Evolutionary conservation across 257 asterid genomes (phyloP), one percentile per base, ranked within the genome.

Genomic region (Rubia yunnanensis): DNA sequence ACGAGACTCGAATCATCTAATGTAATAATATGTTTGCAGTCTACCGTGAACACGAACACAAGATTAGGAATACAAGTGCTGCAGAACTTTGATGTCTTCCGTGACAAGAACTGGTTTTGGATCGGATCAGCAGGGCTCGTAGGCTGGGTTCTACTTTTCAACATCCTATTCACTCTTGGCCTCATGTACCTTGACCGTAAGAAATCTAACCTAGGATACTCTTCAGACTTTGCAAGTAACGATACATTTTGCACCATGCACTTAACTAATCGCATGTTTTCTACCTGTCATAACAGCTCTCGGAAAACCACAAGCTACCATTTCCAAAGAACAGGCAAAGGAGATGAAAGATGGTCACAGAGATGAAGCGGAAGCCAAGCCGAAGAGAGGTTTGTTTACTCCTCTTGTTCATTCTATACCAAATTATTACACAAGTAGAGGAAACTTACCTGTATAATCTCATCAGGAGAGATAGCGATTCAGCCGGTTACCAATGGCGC

Each of bases 281-380:
- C 5, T 31, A 20, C 28, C 36, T 26, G 60, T 30, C 50, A 41
- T 52, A 55, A 78, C 64, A 89, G 99, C 96, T 74, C 82, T 79
- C 4, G 95, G 92, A 61, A 86, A 83, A 75, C 94, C 95, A 67
- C 96, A 87, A 80, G 96, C 96, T 57, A 80, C 80, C 73, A 81
- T 92, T 74, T 86, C 99, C 22, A 86, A 92, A 70, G 96, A 89
- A 79, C 83, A 84, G 63, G 96, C 91, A 27, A 78, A 72, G 70
- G 88, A 84, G 70, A 85, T 86, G 86, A 89, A 84, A 69, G 68
- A 28, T 11, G 81, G 71, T 1, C 65, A 80, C 82, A 15, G 76
- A 66, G 91, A 78, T 54, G 67, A 72, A 30, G 86, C 70, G 39
- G 69, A 76, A 10, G 83, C 95, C 69, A 81, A 63, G 74, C 70